Conservation (phyloP, 768 basidiomycete genomes). For the Peribolospora baueri region DNA sequence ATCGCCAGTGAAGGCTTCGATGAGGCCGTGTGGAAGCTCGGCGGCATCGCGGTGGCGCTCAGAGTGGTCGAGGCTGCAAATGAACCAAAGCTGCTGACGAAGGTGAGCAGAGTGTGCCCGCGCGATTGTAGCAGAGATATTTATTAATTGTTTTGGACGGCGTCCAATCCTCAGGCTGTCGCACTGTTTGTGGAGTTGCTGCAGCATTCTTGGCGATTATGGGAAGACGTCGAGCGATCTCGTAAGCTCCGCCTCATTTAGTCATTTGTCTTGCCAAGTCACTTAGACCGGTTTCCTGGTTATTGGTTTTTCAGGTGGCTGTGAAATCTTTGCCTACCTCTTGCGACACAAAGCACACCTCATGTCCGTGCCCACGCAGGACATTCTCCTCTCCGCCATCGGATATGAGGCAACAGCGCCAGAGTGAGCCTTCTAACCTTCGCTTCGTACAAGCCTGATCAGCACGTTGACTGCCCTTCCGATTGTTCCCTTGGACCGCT, state of each 20-base stretch:
- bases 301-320: slow-evolving; percentile 36
- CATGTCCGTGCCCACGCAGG: slow-evolving; percentile 57
- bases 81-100: slow-evolving; percentile 22
- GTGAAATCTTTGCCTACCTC: slow-evolving; percentile 56
- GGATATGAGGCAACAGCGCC: slow-evolving; percentile 62
- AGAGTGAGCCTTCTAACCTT: slow-evolving; percentile 30
- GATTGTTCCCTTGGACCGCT: background rate
- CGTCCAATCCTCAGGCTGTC: slow-evolving; percentile 47
- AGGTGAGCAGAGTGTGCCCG: background rate
- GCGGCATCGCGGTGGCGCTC: slow-evolving; percentile 50
- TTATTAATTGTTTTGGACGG: slow-evolving; percentile 25
- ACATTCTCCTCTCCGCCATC: slow-evolving; percentile 60
- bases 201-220: slow-evolving; percentile 70
- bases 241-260: slow-evolving; percentile 27
- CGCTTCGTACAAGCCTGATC: background rate
- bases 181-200: slow-evolving; percentile 51
- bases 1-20: slow-evolving; percentile 30
- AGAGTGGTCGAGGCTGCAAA: slow-evolving; percentile 50
- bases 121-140: background rate
- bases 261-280: background rate
- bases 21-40: slow-evolving; percentile 52
- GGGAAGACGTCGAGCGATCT: slow-evolving; percentile 76
- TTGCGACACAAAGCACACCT: slow-evolving; percentile 44
- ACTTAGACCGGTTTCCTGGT: background rate
- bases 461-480: background rate